phyloP scores from a whole-genome alignment of 169 alveolate genomes.

The Plasmodium adleri region DNA sequence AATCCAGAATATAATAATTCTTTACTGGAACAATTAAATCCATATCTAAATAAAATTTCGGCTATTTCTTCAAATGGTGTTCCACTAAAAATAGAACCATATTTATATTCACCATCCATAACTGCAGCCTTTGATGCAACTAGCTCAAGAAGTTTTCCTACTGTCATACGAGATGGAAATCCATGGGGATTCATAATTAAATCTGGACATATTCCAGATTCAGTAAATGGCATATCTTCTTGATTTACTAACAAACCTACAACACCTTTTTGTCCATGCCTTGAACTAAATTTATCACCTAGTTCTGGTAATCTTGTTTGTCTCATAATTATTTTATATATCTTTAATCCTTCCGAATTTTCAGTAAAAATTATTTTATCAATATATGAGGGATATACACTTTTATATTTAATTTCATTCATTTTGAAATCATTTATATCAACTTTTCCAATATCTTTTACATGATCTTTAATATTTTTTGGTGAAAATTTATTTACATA shows the following conservation, averaged over 20 bases:
- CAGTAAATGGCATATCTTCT: conserved; percentile 99
- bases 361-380: conserved; percentile 96
- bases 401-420: conserved; percentile 80
- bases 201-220: conserved; percentile 99
- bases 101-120: conserved; percentile 94
- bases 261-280: conserved; percentile 99
- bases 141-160: conserved; percentile 98
- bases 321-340: conserved; percentile 94
- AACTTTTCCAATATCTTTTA: conserved; percentile 77
- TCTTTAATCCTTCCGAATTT: conserved; percentile 91
- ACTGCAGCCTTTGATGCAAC: conserved; percentile 98
- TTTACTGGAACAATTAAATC: conserved; percentile 94
- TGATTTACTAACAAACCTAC: conserved; percentile 98
- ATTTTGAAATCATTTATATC: conserved; percentile 77
- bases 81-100: conserved; percentile 99
- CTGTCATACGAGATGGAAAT: conserved; percentile 99
- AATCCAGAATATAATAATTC: conserved; percentile 95
- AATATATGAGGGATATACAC: conserved; percentile 89
- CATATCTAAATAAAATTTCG: conserved; percentile 93
- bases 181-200: conserved; percentile 99
- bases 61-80: conserved; percentile 94
- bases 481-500: conserved; percentile 92
- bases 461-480: conserved; percentile 80
- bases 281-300: conserved; percentile 98
- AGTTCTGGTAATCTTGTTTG: conserved; percentile 98